A percentile compares a stretch with the other conserved stretches of the same genome.
phyloP scores from a whole-genome alignment of 2,329 filamentous ascomycete genomes.

The Penicillium sclerotiorum region DNA sequence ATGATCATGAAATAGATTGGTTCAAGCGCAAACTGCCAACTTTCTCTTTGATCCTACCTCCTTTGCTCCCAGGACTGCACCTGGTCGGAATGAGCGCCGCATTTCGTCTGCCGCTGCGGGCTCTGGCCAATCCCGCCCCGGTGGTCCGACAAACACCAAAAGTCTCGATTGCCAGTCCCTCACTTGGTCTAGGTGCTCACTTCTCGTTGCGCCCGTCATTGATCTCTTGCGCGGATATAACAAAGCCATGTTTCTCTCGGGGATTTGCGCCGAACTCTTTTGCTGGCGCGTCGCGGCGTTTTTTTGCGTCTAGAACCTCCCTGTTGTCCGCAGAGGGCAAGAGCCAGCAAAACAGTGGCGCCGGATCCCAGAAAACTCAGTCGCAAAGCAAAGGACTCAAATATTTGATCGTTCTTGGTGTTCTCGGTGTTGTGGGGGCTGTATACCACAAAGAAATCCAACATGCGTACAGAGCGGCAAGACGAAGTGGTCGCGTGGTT shows the following conservation, averaged over 20 bases:
- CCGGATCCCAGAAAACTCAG: constrained; percentile 12
- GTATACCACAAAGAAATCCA: constrained; percentile 68
- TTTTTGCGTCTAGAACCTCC: constrained; percentile 23
- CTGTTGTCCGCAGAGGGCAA: constrained; percentile 14
- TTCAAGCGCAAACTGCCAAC: neutral
- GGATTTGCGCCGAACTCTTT: neutral
- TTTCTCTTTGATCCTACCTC: neutral
- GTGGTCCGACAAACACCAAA: constrained; percentile 28
- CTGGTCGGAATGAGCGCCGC: constrained; percentile 37
- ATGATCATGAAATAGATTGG: constrained; percentile 14
- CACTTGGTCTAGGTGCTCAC: constrained; percentile 8
- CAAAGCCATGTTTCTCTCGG: neutral
- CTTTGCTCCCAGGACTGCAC: constrained; percentile 1
- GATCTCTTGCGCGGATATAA: neutral
- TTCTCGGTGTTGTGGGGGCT: constrained; percentile 48
- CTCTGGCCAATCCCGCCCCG: constrained; percentile 32
- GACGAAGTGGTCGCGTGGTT: constrained; percentile 78
- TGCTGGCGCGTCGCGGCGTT: constrained; percentile 6
- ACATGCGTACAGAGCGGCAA: constrained; percentile 72
- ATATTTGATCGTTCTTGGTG: constrained; percentile 37
- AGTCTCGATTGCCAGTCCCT: constrained; percentile 14
- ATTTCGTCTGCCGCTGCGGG: constrained; percentile 37
- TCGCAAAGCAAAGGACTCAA: constrained; percentile 32
- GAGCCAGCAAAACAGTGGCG: constrained; percentile 8
- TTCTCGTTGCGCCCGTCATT: neutral